Percentiles rank a stretch among this genome's conserved stretches.
phyloP scores from a whole-genome alignment of 495 filamentous ascomycete species.

The Lichenothelia convexa region DNA sequence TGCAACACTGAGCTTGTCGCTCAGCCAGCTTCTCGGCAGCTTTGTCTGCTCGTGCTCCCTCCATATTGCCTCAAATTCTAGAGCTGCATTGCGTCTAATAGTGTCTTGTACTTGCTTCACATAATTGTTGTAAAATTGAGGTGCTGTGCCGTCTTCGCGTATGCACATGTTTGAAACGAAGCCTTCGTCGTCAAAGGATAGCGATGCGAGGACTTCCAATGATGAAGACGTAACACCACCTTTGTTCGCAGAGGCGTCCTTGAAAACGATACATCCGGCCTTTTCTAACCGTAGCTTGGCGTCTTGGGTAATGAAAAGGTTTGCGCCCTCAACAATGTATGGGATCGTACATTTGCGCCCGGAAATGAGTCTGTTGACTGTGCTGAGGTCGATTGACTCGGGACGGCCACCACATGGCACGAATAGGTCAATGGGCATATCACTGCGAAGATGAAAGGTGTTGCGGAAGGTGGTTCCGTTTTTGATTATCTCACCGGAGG shows the following conservation, averaged over 20 bases:
- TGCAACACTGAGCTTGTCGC: conserved; percentile 70
- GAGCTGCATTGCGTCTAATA: conserved; percentile 71
- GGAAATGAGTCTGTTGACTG: conserved; percentile 63
- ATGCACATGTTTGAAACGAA: conserved; percentile 93
- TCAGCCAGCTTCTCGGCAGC: conserved; percentile 60
- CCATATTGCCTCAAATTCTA: conserved; percentile 98
- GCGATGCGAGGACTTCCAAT: conserved; percentile 80
- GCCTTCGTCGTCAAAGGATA: conserved; percentile 77
- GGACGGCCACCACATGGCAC: conserved; percentile 94
- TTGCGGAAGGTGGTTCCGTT: conserved; percentile 96
- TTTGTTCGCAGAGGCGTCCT: conserved; percentile 97
- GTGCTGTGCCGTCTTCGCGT: conserved; percentile 52
- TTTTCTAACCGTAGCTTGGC: conserved; percentile 87
- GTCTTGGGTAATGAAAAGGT: conserved; percentile 97
- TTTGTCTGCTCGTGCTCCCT: conserved; percentile 72
- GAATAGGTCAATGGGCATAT: conserved; percentile 63
- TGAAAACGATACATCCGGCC: conserved; percentile 85
- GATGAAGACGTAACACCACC: conserved; percentile 98
- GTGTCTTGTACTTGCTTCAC: conserved; percentile 78
- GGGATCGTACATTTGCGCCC: conserved; percentile 71
- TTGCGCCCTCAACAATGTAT: conserved; percentile 94
- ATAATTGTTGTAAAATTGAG: conserved; percentile 80
- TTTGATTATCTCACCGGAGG: conserved; percentile 65
- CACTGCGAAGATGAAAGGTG: conserved; percentile 75
- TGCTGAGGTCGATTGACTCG: conserved; percentile 86